Percentiles rank a stretch among this genome's conserved stretches.
Evolutionary conservation across 1,139 yeast species (phyloP).

Genomic region (Yamadazyma kanchanaburiensis): DNA sequence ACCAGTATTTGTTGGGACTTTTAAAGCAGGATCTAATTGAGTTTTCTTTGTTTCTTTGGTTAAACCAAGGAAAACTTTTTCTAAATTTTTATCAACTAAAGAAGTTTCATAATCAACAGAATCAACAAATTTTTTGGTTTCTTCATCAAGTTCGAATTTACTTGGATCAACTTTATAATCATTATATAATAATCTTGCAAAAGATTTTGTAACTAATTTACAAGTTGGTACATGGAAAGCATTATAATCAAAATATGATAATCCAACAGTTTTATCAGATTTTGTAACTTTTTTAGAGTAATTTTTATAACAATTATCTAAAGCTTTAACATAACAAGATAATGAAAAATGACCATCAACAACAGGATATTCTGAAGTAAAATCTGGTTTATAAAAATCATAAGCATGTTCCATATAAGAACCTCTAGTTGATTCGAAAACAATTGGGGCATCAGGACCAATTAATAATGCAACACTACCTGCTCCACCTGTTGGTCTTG

Average conservation of each 20-base stretch:
- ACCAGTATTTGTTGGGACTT: conserved; percentile 95
- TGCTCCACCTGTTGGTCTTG: conserved; percentile 99
- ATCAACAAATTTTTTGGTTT: conserved; percentile 55
- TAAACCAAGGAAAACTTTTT: conserved; percentile 77
- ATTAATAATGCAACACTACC: conserved; percentile 94
- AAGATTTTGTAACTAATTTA: conserved; percentile 89
- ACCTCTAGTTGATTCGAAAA: conserved; percentile 84
- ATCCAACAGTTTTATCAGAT: conserved; percentile 55
- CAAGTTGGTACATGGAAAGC: conserved; percentile 99
- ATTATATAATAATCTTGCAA: conserved; percentile 87
- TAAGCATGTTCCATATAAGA: conserved; percentile 94
- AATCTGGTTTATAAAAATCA: conserved; percentile 97
- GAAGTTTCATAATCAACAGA: conserved; percentile 72
- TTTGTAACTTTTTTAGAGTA: conserved; percentile 80
- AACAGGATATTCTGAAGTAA: conserved; percentile 93
- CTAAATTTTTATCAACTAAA: conserved; percentile 74
- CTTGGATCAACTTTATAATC: conserved; percentile 74
- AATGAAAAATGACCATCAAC: conserved; percentile 98
- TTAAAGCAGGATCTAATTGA: conserved; percentile 77
- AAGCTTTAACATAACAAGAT: conserved; percentile 89
- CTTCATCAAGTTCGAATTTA: conserved; percentile 50
- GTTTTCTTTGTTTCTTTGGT: conserved; percentile 69
- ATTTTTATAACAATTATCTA: conserved; percentile 79
- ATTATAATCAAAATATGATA: conserved; percentile 82
- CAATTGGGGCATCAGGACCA: conserved; percentile 98